Conservation (phyloP, 495 filamentous ascomycete species). For the Chaetomidium leptoderma region DNA sequence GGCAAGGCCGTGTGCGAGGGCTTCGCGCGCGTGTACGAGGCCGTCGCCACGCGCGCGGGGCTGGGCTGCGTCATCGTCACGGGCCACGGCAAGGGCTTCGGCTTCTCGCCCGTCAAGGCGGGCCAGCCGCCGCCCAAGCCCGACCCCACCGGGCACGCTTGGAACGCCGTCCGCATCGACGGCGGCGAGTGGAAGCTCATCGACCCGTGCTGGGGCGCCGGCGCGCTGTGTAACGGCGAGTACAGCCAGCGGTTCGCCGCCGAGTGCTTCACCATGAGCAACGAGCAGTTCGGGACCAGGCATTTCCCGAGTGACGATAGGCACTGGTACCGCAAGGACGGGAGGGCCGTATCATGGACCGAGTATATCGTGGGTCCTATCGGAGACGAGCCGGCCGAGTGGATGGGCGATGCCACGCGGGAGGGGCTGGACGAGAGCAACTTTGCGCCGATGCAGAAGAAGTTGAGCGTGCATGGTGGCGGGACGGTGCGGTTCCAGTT, state of each 20-base stretch:
- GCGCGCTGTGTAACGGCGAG: slow-evolving; percentile 48
- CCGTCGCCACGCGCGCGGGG: slow-evolving; percentile 68
- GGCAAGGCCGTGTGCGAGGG: slow-evolving; percentile 89
- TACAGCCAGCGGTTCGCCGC: slow-evolving; percentile 70
- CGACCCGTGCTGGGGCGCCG: slow-evolving; percentile 91
- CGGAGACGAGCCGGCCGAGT: slow-evolving; percentile 46
- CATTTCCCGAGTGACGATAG: slow-evolving; percentile 71
- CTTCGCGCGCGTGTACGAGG: slow-evolving; percentile 77
- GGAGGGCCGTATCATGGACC: slow-evolving; percentile 59
- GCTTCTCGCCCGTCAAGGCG: slow-evolving; percentile 52
- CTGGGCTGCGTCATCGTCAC: slow-evolving; percentile 64
- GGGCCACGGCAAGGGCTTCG: slow-evolving; percentile 86
- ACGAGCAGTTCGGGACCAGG: slow-evolving; percentile 71
- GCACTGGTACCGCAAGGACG: slow-evolving; percentile 62
- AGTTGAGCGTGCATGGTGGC: slow-evolving; percentile 47
- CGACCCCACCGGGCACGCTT: slow-evolving; percentile 64
- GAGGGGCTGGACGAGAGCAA: slow-evolving; percentile 61
- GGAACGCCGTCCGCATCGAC: slow-evolving; percentile 89
- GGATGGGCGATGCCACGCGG: slow-evolving; percentile 47
- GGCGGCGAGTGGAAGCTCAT: slow-evolving; percentile 85
- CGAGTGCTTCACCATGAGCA: slow-evolving; percentile 68
- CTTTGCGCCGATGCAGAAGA: slow-evolving; percentile 55
- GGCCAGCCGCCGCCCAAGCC: slow-evolving; percentile 55
- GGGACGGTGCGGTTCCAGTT: slow-evolving; percentile 66
- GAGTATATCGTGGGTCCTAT: slow-evolving; percentile 62